Evolutionary conservation across 2,329 filamentous ascomycete species (phyloP), one percentile per base, ranked within the genome.

Genomic region (Kalmusia sp.): DNA sequence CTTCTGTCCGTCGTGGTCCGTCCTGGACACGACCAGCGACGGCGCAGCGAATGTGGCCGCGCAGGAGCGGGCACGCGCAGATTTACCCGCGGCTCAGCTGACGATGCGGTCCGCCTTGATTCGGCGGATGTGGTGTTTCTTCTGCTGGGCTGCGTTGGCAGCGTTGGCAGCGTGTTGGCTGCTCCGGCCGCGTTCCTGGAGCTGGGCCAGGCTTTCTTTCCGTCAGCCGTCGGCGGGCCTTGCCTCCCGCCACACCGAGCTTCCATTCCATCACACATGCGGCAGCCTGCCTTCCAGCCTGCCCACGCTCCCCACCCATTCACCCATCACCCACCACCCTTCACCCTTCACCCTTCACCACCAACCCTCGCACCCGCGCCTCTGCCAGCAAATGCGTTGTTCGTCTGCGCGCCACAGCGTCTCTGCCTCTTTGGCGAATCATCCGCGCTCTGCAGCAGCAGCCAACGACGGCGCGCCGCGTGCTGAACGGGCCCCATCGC

Each of bases 401-500:
- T 46, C 44, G 53, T 49, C 59, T 48, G 44, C 56, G 56, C 63
- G 59, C 63, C 58, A 65, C 62, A 59, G 37, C 49, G 49, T 50
- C 44, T 58, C 59, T 64, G 55, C 57, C 51, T 54, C 55, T 51
- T 54, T 59, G 62, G 58, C 65, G 54, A 61, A 57, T 38, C 6
- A 50, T 50, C 52, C n/a, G n/a, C n/a, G n/a, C 53, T 59, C 56
- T 48, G 57, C 56, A 55, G 57, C 56, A 58, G 58, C 50, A 63
- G 62, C 70, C 70, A 71, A 68, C 69, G 58, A 62, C 59, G 53
- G 63, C 58, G 45, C 57, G 70, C 67, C 68, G 67, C 64, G 68
- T 68, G 51, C 53, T 51, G 51, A n/a, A 22, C 41, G 31, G 40
- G 45, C 34, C 28, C 40, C 28, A 48, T 45, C n/a, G 31, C 45